Evolutionary conservation across 352 stramenopile species (phyloP).

Genomic region (Pythium oligandrum): DNA sequence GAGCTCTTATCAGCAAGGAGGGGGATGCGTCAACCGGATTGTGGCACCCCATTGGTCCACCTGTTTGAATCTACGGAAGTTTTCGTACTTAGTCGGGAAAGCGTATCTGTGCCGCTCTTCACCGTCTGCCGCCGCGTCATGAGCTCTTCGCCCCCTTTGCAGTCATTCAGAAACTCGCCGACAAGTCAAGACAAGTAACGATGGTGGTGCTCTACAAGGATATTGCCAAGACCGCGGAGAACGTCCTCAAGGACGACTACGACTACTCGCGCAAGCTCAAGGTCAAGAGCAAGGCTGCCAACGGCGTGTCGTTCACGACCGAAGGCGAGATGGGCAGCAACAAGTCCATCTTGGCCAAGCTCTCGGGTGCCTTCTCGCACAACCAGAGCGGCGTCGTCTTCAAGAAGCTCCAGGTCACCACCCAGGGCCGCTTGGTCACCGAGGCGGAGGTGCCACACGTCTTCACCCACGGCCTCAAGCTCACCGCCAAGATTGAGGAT

Average conservation of each 20-base stretch:
- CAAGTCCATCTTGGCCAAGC: slow-evolving; percentile 85
- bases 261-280: slow-evolving; percentile 90
- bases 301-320: slow-evolving; percentile 83
- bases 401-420: slow-evolving; percentile 88
- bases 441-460: slow-evolving; percentile 80
- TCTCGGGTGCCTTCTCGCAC: slow-evolving; percentile 72
- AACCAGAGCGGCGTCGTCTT: slow-evolving; percentile 53
- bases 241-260: slow-evolving; percentile 85
- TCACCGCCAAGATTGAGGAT: slow-evolving; percentile 83
- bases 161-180: not conserved
- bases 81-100: slow-evolving; percentile 35
- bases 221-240: slow-evolving; percentile 81
- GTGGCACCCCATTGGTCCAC: slow-evolving; percentile 20
- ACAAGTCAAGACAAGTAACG: slow-evolving; percentile 5
- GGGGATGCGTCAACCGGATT: not conserved
- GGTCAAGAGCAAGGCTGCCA: slow-evolving; percentile 86
- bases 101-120: slow-evolving; percentile 16
- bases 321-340: slow-evolving; percentile 82
- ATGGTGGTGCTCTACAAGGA: slow-evolving; percentile 86
- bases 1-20: too few species aligned
- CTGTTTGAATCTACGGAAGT: slow-evolving; percentile 27
- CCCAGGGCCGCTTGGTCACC: slow-evolving; percentile 64
- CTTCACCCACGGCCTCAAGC: slow-evolving; percentile 75
- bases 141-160: slow-evolving; percentile 6
- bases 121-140: slow-evolving; percentile 1